phyloP scores from a whole-genome alignment of 768 basidiomycete species.

The Mycena crocata region DNA sequence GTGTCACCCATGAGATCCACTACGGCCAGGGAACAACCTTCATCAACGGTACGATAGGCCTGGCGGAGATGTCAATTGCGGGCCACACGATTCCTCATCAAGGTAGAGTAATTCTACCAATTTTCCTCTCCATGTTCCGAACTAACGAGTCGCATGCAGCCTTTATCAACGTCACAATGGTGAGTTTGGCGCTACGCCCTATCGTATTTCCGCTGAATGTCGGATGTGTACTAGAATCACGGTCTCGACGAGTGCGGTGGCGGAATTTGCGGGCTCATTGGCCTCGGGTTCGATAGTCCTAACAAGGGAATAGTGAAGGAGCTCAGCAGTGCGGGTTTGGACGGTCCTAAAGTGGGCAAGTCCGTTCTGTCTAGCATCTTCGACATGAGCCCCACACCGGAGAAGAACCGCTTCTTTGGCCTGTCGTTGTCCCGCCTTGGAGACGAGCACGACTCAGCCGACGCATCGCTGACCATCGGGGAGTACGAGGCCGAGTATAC shows the following conservation, averaged over 20 bases:
- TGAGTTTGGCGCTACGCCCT: not conserved
- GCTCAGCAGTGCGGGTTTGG: constrained; percentile 2
- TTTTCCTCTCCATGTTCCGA: too few species aligned
- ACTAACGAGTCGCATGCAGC: too few species aligned
- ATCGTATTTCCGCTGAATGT: constrained; percentile 14
- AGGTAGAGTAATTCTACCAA: too few species aligned
- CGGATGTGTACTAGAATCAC: too few species aligned
- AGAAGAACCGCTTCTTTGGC: constrained; percentile 16
- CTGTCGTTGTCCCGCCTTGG: constrained; percentile 16
- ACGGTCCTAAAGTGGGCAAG: constrained; percentile 17
- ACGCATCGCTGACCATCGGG: constrained; percentile 17
- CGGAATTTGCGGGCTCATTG: too few species aligned
- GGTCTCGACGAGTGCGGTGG: constrained; percentile 10
- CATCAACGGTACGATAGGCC: constrained; percentile 17
- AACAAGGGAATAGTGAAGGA: too few species aligned
- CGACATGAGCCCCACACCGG: constrained; percentile 19
- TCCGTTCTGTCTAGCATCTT: constrained; percentile 23
- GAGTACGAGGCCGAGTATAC: constrained; percentile 16
- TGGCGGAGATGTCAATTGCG: constrained; percentile 7
- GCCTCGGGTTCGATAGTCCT: too few species aligned
- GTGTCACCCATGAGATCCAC: not conserved
- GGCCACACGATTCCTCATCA: constrained; percentile 18
- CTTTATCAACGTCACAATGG: constrained; percentile 12
- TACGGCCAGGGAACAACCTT: constrained; percentile 13
- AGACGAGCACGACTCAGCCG: not conserved